A percentile compares a stretch with the other conserved stretches of the same genome.
phyloP scores from a whole-genome alignment of 768 basidiomycete genomes.

The Boletus rex-veris region DNA sequence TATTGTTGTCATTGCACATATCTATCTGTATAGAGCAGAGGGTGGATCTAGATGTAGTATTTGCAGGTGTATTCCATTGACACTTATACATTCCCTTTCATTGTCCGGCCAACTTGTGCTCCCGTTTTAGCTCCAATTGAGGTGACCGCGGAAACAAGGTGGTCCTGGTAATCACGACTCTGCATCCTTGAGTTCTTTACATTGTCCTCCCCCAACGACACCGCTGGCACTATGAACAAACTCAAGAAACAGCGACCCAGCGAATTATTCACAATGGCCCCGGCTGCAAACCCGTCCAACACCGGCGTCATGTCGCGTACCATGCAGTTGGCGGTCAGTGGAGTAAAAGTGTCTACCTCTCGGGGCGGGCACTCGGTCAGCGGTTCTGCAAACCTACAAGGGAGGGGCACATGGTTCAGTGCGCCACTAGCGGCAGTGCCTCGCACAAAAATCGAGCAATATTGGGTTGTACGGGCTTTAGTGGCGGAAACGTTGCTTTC shows the following conservation, averaged over 20 bases:
- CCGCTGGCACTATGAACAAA: constrained; percentile 17
- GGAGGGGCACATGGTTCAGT: constrained; percentile 14
- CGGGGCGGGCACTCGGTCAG: not conserved
- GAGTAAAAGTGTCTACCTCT: constrained; percentile 1
- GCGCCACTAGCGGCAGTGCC: constrained; percentile 24
- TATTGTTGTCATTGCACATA: constrained; percentile 11
- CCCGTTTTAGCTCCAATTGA: not conserved
- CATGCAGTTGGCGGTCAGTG: constrained; percentile 27
- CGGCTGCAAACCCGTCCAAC: not conserved
- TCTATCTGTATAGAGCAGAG: constrained; percentile 8
- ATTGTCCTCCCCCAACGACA: not conserved
- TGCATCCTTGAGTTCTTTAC: not conserved
- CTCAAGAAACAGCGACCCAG: constrained; percentile 20
- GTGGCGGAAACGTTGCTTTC: constrained; percentile 60
- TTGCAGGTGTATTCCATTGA: constrained; percentile 15
- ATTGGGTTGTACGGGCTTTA: constrained; percentile 67
- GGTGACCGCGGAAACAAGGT: constrained; percentile 6
- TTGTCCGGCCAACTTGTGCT: not conserved
- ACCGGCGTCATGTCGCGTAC: constrained; percentile 24
- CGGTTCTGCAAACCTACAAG: constrained; percentile 3
- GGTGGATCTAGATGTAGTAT: constrained; percentile 21
- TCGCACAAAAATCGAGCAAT: constrained; percentile 43
- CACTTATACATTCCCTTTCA: not conserved
- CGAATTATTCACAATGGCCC: not conserved
- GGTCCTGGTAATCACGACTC: not conserved